These are phyloP conservation scores for Serendipita indica DNA, from an alignment of 768 basidiomycete genomes.

Conservation along the genomic window DNA sequence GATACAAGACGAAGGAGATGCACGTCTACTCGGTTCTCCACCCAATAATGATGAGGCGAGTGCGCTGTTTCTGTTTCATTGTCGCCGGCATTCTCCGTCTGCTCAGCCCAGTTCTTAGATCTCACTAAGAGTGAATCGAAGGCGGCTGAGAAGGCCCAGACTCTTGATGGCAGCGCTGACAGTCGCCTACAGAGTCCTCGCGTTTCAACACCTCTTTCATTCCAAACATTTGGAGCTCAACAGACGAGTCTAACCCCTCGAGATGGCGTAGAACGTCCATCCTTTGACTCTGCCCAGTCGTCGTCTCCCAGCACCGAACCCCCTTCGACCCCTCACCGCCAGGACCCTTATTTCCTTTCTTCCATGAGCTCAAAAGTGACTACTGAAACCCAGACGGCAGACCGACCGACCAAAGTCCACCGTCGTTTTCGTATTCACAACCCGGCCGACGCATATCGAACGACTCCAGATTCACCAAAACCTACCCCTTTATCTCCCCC, in stretches of 20 bases:
- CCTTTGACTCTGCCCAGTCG: neutral
- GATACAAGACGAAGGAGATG: too few relatives aligned
- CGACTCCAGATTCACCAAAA: neutral
- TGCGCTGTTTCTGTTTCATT: too few relatives aligned
- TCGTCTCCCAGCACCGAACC: constrained; percentile 1
- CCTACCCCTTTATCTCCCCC: neutral
- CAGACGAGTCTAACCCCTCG: neutral
- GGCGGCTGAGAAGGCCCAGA: too few relatives aligned
- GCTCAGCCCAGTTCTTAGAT: too few relatives aligned
- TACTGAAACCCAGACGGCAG: neutral
- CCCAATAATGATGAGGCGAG: too few relatives aligned
- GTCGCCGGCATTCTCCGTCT: too few relatives aligned
- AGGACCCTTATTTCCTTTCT: neutral
- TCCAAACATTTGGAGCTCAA: neutral
- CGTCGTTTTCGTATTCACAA: neutral
- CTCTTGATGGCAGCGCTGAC: too few relatives aligned
- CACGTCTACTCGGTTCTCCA: too few relatives aligned
- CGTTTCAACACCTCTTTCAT: too few relatives aligned
- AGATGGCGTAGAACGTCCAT: neutral
- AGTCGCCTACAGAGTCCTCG: too few relatives aligned
- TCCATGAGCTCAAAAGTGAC: neutral
- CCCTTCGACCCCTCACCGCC: neutral
- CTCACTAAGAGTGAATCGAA: too few relatives aligned
- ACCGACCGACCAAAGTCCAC: neutral
- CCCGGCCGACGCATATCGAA: neutral